Conservation (phyloP, 1,139 yeast genomes). For the Ashbya aceris region DNA sequence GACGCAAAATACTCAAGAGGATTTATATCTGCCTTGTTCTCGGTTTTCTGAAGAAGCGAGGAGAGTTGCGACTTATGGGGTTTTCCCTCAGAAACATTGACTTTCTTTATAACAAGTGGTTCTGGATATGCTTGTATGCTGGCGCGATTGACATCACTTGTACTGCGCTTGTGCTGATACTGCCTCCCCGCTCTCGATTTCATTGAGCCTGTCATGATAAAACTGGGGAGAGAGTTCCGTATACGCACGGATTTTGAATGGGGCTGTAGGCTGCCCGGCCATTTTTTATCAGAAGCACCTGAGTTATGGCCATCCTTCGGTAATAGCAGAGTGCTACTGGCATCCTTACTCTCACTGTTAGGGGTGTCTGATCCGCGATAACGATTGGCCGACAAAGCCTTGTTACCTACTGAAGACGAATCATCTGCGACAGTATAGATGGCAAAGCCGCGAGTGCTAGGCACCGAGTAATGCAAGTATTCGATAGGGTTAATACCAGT, state of each 20-base stretch:
- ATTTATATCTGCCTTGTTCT: conserved; percentile 34
- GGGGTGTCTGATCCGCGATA: too few species aligned
- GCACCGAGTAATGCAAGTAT: conserved; percentile 13
- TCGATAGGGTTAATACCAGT: not conserved
- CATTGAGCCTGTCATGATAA: not conserved
- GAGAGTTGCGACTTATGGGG: conserved; percentile 25
- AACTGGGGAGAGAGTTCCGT: conserved; percentile 2
- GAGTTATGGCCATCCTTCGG: too few species aligned
- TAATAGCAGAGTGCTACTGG: too few species aligned
- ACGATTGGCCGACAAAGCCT: too few species aligned
- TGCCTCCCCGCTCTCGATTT: conserved; percentile 2
- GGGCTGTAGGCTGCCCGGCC: conserved; percentile 8
- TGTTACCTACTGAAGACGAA: conserved; percentile 1
- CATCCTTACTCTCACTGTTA: too few species aligned
- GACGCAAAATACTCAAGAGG: conserved; percentile 48
- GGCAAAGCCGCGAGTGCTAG: conserved; percentile 8
- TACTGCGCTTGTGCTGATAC: conserved; percentile 6
- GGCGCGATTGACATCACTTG: conserved; percentile 4
- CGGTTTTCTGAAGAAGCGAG: conserved; percentile 25
- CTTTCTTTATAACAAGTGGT: conserved; percentile 5
- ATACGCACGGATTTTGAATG: not conserved
- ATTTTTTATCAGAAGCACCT: conserved; percentile 9
- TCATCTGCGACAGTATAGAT: conserved; percentile 2
- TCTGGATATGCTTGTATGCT: not conserved
- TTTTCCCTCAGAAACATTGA: not conserved